Conservation (phyloP, 2,329 filamentous ascomycete species). For the Arthrinium puccinioides region DNA sequence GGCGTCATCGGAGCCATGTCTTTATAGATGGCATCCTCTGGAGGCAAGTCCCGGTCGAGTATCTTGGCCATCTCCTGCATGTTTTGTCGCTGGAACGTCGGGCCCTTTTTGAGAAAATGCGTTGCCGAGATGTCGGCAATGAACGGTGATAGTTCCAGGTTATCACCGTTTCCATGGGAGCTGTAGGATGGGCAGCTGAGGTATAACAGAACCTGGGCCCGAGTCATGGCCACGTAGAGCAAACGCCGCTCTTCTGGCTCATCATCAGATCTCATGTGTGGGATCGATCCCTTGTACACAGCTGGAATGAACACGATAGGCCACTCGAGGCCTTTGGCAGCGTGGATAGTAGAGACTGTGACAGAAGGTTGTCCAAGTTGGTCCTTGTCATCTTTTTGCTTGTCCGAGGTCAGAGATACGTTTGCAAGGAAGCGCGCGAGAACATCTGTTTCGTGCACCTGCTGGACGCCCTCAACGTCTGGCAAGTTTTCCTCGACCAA, state of each 20-base stretch:
- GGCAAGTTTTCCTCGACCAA: constrained; percentile 52
- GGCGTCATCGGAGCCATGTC: constrained; percentile 45
- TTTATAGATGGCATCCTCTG: constrained; percentile 45
- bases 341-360: constrained; percentile 93
- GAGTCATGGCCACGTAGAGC: constrained; percentile 94
- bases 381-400: constrained; percentile 55
- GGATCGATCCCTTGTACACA: constrained; percentile 83
- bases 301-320: constrained; percentile 89
- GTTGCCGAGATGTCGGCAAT: constrained; percentile 39
- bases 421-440: constrained; percentile 83
- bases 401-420: constrained; percentile 76
- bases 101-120: constrained; percentile 48
- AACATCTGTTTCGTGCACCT: constrained; percentile 54
- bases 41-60: constrained; percentile 54
- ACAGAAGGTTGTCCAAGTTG: constrained; percentile 55
- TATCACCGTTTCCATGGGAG: constrained; percentile 47
- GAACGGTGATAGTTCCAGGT: constrained; percentile 66
- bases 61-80: constrained; percentile 66
- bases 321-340: constrained; percentile 94
- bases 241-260: constrained; percentile 79
- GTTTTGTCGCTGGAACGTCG: constrained; percentile 56
- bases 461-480: constrained; percentile 63
- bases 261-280: constrained; percentile 80
- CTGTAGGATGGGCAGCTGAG: constrained; percentile 71
- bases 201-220: constrained; percentile 80